Conservation (phyloP, 2,329 filamentous ascomycete genomes). For the Fonsecaea pedrosoi region DNA sequence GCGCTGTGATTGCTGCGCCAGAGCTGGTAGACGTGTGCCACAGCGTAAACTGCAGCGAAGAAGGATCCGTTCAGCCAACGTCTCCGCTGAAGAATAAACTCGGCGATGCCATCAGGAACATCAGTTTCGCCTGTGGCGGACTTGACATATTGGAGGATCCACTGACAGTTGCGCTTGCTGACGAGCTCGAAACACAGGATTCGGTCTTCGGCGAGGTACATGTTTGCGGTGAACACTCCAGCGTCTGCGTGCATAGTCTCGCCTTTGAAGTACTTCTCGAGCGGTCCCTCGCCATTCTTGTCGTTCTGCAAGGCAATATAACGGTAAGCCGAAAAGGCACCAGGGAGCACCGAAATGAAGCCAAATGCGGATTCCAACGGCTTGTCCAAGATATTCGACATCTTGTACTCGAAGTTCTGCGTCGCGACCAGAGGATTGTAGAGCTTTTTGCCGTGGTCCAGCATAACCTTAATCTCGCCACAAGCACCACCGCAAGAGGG, state of each 20-base stretch:
- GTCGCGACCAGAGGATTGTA: constrained; percentile 93
- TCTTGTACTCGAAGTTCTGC: constrained; percentile 99
- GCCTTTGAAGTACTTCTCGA: constrained; percentile 96
- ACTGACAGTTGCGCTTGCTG: constrained; percentile 94
- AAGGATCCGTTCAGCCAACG: constrained; percentile 99
- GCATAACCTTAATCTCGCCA: constrained; percentile 98
- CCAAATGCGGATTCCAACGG: constrained; percentile 96
- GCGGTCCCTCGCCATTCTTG: constrained; percentile 87
- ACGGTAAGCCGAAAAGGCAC: constrained; percentile 97
- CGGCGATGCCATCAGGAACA: constrained; percentile 90
- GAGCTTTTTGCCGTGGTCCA: constrained; percentile 83
- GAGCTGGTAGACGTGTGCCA: constrained; percentile 94
- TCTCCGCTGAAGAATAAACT: constrained; percentile 94
- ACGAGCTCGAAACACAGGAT: constrained; percentile 76
- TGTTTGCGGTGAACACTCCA: constrained; percentile 94
- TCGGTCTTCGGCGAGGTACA: constrained; percentile 60
- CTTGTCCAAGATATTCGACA: constrained; percentile 99
- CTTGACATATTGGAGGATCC: constrained; percentile 98
- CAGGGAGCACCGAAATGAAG: constrained; percentile 94
- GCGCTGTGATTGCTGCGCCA: constrained; percentile 91
- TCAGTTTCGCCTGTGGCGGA: constrained; percentile 96
- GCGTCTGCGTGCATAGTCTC: constrained; percentile 95
- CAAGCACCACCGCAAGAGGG: constrained; percentile 97
- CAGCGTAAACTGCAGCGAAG: constrained; percentile 94
- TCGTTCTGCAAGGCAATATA: constrained; percentile 96